Evolutionary conservation across 352 stramenopile genomes (phyloP).

Genomic region (Poterioochromonas sp.): DNA sequence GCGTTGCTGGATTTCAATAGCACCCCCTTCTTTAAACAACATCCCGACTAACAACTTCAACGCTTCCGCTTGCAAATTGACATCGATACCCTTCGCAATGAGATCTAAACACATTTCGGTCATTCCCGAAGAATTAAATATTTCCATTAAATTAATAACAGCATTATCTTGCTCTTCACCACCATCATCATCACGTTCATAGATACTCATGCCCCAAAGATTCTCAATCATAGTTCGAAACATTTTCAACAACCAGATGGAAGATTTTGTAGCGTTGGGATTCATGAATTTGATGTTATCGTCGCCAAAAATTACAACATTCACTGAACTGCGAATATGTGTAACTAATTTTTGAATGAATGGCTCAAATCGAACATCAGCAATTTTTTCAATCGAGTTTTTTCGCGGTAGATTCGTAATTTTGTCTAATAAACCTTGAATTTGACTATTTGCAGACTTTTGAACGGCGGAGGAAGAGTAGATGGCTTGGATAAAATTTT

Average conservation of each 20-base stretch:
- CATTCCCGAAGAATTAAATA: slow-evolving; percentile 37
- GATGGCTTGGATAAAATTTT: not conserved
- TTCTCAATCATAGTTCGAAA: slow-evolving; percentile 46
- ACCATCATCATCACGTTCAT: slow-evolving; percentile 44
- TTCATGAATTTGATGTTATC: slow-evolving; percentile 37
- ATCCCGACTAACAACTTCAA: slow-evolving; percentile 43
- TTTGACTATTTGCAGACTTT: not conserved
- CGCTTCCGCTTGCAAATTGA: slow-evolving; percentile 34
- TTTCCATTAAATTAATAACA: slow-evolving; percentile 10
- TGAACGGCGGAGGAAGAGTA: not conserved
- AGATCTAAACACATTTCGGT: slow-evolving; percentile 42
- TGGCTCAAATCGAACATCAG: slow-evolving; percentile 39
- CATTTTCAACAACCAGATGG: slow-evolving; percentile 37
- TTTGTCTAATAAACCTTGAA: slow-evolving; percentile 15
- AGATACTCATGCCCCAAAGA: slow-evolving; percentile 42
- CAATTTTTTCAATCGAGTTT: too few species aligned
- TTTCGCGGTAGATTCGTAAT: too few species aligned
- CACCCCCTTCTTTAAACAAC: slow-evolving; percentile 45
- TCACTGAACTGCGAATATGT: slow-evolving; percentile 32
- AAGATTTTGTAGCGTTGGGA: slow-evolving; percentile 35
- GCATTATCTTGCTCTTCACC: slow-evolving; percentile 42
- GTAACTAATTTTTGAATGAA: slow-evolving; percentile 40
- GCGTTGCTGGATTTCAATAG: slow-evolving; percentile 36
- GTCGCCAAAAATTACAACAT: slow-evolving; percentile 36
- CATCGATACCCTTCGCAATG: slow-evolving; percentile 42